Percentiles rank a stretch among this genome's conserved stretches.
phyloP scores from a whole-genome alignment of 2,329 filamentous ascomycete genomes.

The Teratosphaeria destructans region DNA sequence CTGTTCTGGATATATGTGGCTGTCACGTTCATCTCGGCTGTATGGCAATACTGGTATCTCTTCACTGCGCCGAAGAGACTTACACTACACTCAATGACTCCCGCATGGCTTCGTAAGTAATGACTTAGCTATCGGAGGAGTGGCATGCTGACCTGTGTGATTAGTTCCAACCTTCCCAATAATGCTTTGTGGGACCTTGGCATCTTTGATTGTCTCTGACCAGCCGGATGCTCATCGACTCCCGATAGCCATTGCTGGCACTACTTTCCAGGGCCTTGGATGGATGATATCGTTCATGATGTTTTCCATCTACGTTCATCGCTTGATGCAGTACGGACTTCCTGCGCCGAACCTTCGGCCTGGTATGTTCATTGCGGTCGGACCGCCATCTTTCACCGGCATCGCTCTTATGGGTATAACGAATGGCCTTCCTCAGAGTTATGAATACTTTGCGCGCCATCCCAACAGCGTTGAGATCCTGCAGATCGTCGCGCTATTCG shows the following conservation, averaged over 20 bases:
- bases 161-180: neutral
- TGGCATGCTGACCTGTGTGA: neutral
- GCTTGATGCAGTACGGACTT: slow-evolving; percentile 33
- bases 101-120: neutral
- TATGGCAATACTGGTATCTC: slow-evolving; percentile 39
- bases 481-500: slow-evolving; percentile 15
- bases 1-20: slow-evolving; percentile 61
- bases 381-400: slow-evolving; percentile 19
- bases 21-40: slow-evolving; percentile 47
- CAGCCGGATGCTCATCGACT: slow-evolving; percentile 26
- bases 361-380: slow-evolving; percentile 44
- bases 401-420: neutral
- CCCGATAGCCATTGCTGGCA: slow-evolving; percentile 35
- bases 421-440: neutral
- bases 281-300: slow-evolving; percentile 35
- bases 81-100: neutral
- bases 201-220: slow-evolving; percentile 22
- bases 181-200: slow-evolving; percentile 21
- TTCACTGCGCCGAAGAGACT: slow-evolving; percentile 7
- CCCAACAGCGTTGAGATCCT: slow-evolving; percentile 12
- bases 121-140: neutral
- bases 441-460: slow-evolving; percentile 14
- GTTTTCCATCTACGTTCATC: slow-evolving; percentile 30
- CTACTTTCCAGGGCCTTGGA: slow-evolving; percentile 37
- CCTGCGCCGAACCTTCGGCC: slow-evolving; percentile 31